A percentile compares a stretch with the other conserved stretches of the same genome.
These are phyloP conservation scores for Clarireedia paspali DNA, from an alignment of 2,329 filamentous ascomycete species.

Conservation along the genomic window DNA sequence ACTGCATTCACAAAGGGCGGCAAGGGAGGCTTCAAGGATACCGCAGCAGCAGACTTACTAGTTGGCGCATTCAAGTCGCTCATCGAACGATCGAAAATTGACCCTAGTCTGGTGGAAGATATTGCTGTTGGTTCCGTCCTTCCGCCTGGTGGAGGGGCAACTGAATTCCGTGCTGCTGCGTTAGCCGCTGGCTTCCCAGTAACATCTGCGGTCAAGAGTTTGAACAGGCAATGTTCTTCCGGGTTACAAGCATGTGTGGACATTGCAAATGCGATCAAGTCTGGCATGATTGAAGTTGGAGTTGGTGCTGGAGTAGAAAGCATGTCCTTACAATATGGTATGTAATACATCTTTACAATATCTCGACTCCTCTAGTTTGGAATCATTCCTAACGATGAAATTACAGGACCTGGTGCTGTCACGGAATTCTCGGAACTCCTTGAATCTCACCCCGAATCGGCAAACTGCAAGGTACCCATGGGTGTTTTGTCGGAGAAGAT, in stretches of 20 bases:
- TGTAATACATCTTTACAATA: slow-evolving; percentile 24
- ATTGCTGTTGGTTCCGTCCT: slow-evolving; percentile 88
- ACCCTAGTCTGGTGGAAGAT: slow-evolving; percentile 83
- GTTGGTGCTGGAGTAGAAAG: slow-evolving; percentile 93
- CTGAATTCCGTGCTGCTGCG: slow-evolving; percentile 89
- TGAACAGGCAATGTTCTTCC: slow-evolving; percentile 93
- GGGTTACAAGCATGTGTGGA: slow-evolving; percentile 90
- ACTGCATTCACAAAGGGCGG: slow-evolving; percentile 89
- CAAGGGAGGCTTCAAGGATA: slow-evolving; percentile 94
- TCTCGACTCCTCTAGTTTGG: neutral
- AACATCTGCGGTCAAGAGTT: slow-evolving; percentile 70
- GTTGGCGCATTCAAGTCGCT: slow-evolving; percentile 75
- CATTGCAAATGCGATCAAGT: slow-evolving; percentile 83
- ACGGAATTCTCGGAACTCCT: slow-evolving; percentile 88
- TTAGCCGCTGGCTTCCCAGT: slow-evolving; percentile 88
- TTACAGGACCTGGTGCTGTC: slow-evolving; percentile 65
- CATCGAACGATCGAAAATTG: slow-evolving; percentile 78
- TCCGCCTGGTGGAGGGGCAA: slow-evolving; percentile 86
- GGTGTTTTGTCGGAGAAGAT: slow-evolving; percentile 88
- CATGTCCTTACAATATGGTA: slow-evolving; percentile 89
- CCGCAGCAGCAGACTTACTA: slow-evolving; percentile 76
- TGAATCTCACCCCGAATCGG: slow-evolving; percentile 70
- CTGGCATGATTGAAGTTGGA: slow-evolving; percentile 91
- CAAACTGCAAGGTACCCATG: slow-evolving; percentile 98
- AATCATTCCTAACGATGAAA: slow-evolving; percentile 3